Evolutionary conservation across 148 eudicot species (phyloP), one percentile per base, ranked within the genome.

Genomic region (Silene latifolia): DNA sequence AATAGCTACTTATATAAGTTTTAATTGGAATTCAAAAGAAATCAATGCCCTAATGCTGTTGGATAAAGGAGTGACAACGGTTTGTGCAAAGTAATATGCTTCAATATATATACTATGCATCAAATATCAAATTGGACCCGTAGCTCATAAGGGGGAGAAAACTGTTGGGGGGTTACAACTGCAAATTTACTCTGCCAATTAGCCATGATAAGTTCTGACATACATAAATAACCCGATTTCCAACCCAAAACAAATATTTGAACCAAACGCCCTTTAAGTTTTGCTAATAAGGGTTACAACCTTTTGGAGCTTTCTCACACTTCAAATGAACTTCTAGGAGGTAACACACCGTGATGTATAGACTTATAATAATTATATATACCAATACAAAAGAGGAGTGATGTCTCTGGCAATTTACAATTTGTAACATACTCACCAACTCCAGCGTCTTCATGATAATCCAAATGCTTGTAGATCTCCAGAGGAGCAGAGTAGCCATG

Each of bases 391-490:
- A 21, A 73, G 3, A 0, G 29, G 35, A 7, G 21, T 39, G 44
- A 39, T 25, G 60, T 58, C 54, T 24, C 29, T 53, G 17, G 39
- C 17, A 27, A 72, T 5, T 42, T 23, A 66, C 25, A 25, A 64
- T 3, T 51, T 71, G 61, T 0, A 29, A 4, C 7, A 18, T 20
- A 72, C 85, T 82, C 76, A 90, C 98, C 98, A 29, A 68, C 77
- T 71, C 85, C 96, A 21, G 86, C 87, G 82, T 95, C 96, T 53
- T 89, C 98, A 75, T 92, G 96, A 81, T 90, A 82, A 61, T 95
- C 93, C 78, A 95, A 88, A 85, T 95, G 98, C 83, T 92, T 95
- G 87, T 95, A 95, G 76, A 95, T 92, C 82, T 92, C 97, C 23
- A 92, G 47, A 25, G 98, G 97, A 79, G 98, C 98, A 15, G 93